phyloP scores from a whole-genome alignment of 164 flowering plant genomes.

The Hamamelis virginiana region DNA sequence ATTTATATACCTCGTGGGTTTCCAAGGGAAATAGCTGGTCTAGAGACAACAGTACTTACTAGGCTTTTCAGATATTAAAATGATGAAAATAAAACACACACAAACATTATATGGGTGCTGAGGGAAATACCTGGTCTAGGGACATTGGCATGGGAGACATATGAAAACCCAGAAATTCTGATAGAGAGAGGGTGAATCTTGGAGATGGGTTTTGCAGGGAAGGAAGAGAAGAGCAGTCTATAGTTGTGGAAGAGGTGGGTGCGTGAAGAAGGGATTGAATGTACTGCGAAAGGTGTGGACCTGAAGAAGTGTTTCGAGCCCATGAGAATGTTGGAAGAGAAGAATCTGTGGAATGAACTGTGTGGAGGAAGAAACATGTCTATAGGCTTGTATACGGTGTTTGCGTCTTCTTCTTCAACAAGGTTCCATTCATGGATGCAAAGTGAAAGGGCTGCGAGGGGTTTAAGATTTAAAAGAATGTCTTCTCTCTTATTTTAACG shows the following conservation, averaged over 20 bases:
- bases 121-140: constrained; percentile 16
- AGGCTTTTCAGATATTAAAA: too few species aligned
- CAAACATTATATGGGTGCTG: background rate
- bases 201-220: constrained; percentile 21
- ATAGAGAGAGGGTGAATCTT: constrained; percentile 5
- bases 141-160: constrained; percentile 14
- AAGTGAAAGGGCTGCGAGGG: too few species aligned
- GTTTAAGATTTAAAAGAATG: too few species aligned
- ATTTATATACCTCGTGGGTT: background rate
- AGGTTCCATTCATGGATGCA: too few species aligned
- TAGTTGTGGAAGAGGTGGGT: constrained; percentile 1
- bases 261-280: constrained; percentile 11
- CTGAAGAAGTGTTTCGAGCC: constrained; percentile 19
- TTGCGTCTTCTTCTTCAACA: too few species aligned
- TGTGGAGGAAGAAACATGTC: constrained; percentile 14
- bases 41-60: too few species aligned
- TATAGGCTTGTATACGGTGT: background rate
- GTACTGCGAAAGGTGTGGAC: constrained; percentile 1
- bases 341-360: constrained; percentile 10
- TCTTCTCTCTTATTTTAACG: too few species aligned
- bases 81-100: too few species aligned
- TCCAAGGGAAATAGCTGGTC: too few species aligned
- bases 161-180: constrained; percentile 21
- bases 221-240: constrained; percentile 8
- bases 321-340: constrained; percentile 22